Evolutionary conservation across 129 eudicot genomes (phyloP).

Genomic region (Tagetes erecta): DNA sequence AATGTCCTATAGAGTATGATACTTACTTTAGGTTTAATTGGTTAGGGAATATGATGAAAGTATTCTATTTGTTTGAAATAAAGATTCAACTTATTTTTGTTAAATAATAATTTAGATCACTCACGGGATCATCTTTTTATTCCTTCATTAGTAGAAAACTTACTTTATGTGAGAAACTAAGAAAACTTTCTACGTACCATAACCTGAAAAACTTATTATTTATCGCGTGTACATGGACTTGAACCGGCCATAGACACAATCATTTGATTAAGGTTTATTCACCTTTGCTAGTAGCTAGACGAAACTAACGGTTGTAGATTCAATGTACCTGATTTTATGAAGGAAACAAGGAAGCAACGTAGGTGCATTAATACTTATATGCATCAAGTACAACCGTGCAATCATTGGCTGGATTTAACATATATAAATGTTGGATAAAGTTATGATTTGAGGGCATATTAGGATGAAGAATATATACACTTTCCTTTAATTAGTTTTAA

Average conservation of each 20-base stretch:
- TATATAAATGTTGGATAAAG: slow-evolving; percentile 3
- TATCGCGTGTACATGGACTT: no score
- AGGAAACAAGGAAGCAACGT: no score
- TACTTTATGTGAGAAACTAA: no score
- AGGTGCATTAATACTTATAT: neutral
- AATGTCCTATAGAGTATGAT: neutral
- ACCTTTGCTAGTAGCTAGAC: no score
- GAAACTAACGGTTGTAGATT: neutral
- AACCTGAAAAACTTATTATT: no score
- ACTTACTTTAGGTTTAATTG: slow-evolving; percentile 23
- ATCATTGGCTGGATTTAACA: slow-evolving; percentile 11
- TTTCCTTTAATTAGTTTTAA: neutral
- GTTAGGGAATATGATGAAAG: slow-evolving; percentile 13
- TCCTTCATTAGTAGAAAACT: no score
- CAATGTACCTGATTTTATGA: slow-evolving; percentile 18
- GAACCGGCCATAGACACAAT: no score
- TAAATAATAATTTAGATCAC: no score
- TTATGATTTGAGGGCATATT: slow-evolving; percentile 13
- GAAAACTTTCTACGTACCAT: no score
- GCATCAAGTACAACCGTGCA: slow-evolving; percentile 8
- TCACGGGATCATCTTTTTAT: no score
- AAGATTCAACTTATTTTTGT: neutral
- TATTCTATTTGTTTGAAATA: slow-evolving; percentile 20
- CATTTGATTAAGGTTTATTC: no score
- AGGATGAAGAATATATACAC: slow-evolving; percentile 11